phyloP scores from a whole-genome alignment of 2,329 filamentous ascomycete genomes.

The Verticillium albo-atrum region DNA sequence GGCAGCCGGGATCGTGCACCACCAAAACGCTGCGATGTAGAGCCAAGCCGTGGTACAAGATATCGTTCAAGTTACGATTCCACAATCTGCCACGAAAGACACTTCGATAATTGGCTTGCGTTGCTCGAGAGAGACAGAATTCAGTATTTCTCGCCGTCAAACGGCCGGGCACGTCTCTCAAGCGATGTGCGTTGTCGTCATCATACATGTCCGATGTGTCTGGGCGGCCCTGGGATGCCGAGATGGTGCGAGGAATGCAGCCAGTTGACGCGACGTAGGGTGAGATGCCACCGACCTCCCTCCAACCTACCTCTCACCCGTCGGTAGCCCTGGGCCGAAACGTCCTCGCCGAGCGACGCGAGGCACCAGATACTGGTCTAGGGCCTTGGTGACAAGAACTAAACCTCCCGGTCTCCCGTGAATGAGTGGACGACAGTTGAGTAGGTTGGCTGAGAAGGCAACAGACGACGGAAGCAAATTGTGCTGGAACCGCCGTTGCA shows the following conservation, averaged over 20 bases:
- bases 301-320: neutral
- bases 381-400: neutral
- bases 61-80: neutral
- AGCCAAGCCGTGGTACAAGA: too few relatives aligned
- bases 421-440: neutral
- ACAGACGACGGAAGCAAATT: neutral
- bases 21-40: too few relatives aligned
- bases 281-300: neutral
- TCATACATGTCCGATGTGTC: neutral
- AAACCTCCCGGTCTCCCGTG: neutral
- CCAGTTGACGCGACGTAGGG: neutral
- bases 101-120: too few relatives aligned
- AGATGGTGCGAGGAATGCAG: neutral
- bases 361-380: neutral
- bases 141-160: neutral
- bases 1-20: neutral
- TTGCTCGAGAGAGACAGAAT: too few relatives aligned
- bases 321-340: neutral
- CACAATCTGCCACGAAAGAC: too few relatives aligned
- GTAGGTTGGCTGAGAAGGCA: neutral
- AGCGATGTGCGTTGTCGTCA: neutral
- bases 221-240: neutral
- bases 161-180: neutral
- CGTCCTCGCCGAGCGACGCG: neutral
- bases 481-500: neutral